Base-by-base conservation (phyloP, 176 grass and related monocot genomes). In the Cocos nucifera region DNA sequence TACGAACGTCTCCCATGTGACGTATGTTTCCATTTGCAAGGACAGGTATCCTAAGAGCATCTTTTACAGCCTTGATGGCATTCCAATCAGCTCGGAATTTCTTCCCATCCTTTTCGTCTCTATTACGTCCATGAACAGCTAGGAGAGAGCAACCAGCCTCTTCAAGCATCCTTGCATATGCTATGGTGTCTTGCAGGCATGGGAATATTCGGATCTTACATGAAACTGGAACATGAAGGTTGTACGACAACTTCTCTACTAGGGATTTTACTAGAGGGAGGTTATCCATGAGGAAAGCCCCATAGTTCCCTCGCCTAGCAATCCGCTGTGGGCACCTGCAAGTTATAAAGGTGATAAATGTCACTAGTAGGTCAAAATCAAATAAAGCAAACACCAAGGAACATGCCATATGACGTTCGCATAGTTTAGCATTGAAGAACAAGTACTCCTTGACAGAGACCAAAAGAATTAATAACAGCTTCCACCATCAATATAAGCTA, bases 281-380 rank as follows among this genome's bases (percentile, higher is more conserved):
- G 66, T 91, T 92, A 25, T 98, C 84, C 93, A 98, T 98, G 71
- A 98, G 82, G 78, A 98, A 98, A 21, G 93, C 93, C 26, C 93
- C 93, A 51, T 98, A 98, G 57, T 98, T 80, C 0, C 93, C 93
- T 29, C 93, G 76, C 55, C 87, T 92, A 9, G 93, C 93, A 71
- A 98, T 92, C 17, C 93, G 73, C 63, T 98, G 93, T 1, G 93
- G 93, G 35, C 93, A 98, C 58, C 93, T 98, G 78, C 76, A 80
- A 58, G 25, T 65, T 10, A 44, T 44, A 56, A 68, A 44, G 12
- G 24, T 8, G 54, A 59, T 39, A 9, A 21, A 15, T 39, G 9
- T 39, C 32, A 39, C 32, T 39, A 39, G 9, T 39, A 39, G 35
- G 10, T 44, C 35, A 44, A 44, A 44, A 44, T 12, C 35, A 44